Evolutionary conservation across 2,329 filamentous ascomycete genomes (phyloP), one percentile per base, ranked within the genome.

Genomic region (Scedosporium aurantiacum): DNA sequence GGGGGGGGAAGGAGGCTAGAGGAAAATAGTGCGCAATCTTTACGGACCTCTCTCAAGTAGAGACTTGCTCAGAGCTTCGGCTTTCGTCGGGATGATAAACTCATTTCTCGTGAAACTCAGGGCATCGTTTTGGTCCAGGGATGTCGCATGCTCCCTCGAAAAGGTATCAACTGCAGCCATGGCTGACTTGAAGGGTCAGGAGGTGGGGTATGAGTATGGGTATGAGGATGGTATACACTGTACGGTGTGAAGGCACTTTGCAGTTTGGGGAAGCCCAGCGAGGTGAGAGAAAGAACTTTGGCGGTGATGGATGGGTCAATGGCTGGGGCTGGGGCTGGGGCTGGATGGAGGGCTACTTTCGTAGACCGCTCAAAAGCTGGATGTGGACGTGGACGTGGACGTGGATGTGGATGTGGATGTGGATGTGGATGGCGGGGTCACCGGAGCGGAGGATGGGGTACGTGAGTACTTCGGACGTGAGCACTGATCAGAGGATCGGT

Each of bases 61-160:
- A 28, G 67, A 65, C 58, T 67, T 70, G 64, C 68, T 68, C 56
- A 63, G 62, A 57, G 70, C 67, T 62, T 70, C 68, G 28, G 65
- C 65, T 62, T 66, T 69, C 62, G 68, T 87, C 1, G 90, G 90
- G 61, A 93, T 86, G 57, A 86, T 79, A 70, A 91, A 94, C 66
- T 91, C 80, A 6, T 81, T 72, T 47, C 88, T 80, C 60, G 86
- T 79, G 52, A 75, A 73, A 10, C 72, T 72, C 37, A 89, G 72
- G 12, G 77, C 72, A 67, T 88, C 85, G 63, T 79, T 71, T 0
- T 72, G 71, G 70, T 89, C 86, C 12, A 87, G 74, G 27, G 27
- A 45, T 18, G 60, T 45, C 27, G 64, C 64, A 3, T 65, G 55
- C 12, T 61, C 62, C 40, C 61, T 61, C 2, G 63, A 62, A n/a